These are phyloP conservation scores for Hypoxylon sp. DNA, from an alignment of 2,329 filamentous ascomycete genomes.

Conservation along the genomic window DNA sequence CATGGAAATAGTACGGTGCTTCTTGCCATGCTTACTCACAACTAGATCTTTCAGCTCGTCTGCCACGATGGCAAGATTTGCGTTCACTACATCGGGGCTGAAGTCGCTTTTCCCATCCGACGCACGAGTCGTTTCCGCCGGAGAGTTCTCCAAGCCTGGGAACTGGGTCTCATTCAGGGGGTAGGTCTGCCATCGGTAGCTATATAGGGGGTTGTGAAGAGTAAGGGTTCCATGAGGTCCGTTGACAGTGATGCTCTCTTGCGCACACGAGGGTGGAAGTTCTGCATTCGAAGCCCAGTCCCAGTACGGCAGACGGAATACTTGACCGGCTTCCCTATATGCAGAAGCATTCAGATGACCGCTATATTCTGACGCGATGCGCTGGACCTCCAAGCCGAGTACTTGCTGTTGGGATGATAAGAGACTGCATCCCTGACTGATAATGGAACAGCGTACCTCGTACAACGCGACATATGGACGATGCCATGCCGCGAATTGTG, in stretches of 20 bases:
- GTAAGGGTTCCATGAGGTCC: slow-evolving; percentile 58
- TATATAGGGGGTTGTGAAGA: slow-evolving; percentile 67
- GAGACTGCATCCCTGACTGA: neutral
- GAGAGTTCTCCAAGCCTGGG: slow-evolving; percentile 53
- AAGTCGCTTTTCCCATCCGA: slow-evolving; percentile 52
- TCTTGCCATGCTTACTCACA: slow-evolving; percentile 53
- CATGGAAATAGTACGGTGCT: neutral
- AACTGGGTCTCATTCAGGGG: slow-evolving; percentile 57
- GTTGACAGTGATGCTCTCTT: slow-evolving; percentile 58
- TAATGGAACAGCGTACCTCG: slow-evolving; percentile 60
- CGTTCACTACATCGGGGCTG: slow-evolving; percentile 60
- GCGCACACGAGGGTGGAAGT: slow-evolving; percentile 61
- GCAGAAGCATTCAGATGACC: slow-evolving; percentile 48
- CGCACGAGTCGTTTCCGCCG: slow-evolving; percentile 60
- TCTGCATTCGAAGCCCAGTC: slow-evolving; percentile 64
- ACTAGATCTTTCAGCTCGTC: slow-evolving; percentile 58
- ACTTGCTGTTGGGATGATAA: slow-evolving; percentile 61
- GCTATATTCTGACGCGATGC: slow-evolving; percentile 63
- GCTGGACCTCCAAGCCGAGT: slow-evolving; percentile 62
- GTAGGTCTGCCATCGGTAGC: slow-evolving; percentile 64
- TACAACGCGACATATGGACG: slow-evolving; percentile 68
- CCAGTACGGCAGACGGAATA: slow-evolving; percentile 67
- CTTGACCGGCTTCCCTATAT: slow-evolving; percentile 63
- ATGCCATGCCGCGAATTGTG: slow-evolving; percentile 69
- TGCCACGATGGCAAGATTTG: slow-evolving; percentile 50